Conservation (phyloP, 768 basidiomycete genomes). For the Leccinum aurantiacum region DNA sequence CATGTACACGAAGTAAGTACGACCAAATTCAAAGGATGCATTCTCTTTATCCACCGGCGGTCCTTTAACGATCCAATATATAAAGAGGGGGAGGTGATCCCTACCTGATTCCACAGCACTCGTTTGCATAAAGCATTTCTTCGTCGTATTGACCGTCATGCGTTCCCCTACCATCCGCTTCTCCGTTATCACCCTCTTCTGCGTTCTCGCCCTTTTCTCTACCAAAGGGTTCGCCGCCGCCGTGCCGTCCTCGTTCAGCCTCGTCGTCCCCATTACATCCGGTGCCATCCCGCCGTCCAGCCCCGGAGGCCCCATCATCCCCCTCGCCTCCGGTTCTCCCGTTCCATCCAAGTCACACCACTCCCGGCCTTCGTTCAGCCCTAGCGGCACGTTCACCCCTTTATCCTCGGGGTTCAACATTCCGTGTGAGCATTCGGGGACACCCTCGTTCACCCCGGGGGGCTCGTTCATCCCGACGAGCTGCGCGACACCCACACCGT, state of each 20-base stretch:
- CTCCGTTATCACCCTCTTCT: background rate
- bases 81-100: background rate
- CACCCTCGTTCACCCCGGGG: background rate
- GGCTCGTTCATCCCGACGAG: background rate
- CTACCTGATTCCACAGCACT: background rate
- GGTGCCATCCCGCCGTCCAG: background rate
- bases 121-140: background rate
- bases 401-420: background rate
- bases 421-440: background rate
- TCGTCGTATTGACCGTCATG: background rate
- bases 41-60: background rate
- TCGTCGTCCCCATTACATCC: background rate
- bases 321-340: background rate
- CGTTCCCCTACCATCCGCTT: background rate
- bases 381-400: background rate
- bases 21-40: background rate
- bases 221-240: background rate
- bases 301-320: background rate
- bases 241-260: background rate
- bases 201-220: background rate
- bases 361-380: background rate
- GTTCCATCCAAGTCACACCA: background rate
- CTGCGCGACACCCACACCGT: background rate
- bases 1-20: background rate
- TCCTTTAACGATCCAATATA: background rate